Evolutionary conservation across 176 grass and related monocot species (phyloP).

Genomic region (Aegilops umbellulata): DNA sequence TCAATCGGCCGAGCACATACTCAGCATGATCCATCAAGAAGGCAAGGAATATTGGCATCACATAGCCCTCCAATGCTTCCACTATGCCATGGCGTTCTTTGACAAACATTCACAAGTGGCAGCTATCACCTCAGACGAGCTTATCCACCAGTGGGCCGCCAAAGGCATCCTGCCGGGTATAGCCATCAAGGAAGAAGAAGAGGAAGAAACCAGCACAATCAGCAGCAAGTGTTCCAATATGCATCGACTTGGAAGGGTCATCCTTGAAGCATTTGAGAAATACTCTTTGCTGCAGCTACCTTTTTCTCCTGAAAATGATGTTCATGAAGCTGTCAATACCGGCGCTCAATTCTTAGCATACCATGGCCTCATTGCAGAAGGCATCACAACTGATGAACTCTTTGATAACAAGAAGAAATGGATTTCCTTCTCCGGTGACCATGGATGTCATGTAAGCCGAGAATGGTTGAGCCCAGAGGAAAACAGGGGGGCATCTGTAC

Average conservation of each 20-base stretch:
- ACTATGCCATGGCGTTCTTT: not conserved
- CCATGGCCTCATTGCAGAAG: no score
- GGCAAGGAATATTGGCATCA: not conserved
- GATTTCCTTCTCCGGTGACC: not conserved
- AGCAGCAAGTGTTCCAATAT: no score
- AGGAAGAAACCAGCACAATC: no score
- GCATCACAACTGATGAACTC: no score
- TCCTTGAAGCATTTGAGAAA: no score
- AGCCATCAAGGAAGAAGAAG: not conserved
- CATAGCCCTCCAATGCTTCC: not conserved
- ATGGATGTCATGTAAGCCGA: not conserved
- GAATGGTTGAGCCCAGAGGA: not conserved
- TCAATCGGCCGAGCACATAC: not conserved
- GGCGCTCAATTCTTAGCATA: no score
- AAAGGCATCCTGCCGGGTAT: not conserved
- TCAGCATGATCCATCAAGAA: accelerated
- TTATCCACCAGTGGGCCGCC: not conserved
- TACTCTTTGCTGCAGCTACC: no score
- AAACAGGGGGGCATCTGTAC: not conserved
- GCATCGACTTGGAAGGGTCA: no score
- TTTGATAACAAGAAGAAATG: no score
- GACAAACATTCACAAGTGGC: not conserved
- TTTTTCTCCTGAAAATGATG: no score
- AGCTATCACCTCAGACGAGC: not conserved
- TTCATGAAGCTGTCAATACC: no score